Evolutionary conservation across 1,139 yeast species (phyloP).

Genomic region (Pichia sp.): DNA sequence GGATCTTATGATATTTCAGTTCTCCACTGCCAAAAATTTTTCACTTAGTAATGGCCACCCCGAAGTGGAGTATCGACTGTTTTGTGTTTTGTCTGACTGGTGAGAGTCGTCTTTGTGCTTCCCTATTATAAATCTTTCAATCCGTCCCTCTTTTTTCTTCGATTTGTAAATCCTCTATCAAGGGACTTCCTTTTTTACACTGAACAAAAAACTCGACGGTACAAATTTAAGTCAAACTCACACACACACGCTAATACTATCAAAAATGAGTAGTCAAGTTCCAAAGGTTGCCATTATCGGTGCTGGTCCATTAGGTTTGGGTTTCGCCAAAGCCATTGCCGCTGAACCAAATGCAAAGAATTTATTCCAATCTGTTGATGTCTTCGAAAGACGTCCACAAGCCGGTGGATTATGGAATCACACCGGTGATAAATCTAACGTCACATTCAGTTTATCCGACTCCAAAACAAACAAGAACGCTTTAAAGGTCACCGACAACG

Average conservation of each 20-base stretch:
- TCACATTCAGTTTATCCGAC: constrained; percentile 17
- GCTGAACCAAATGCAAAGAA: constrained; percentile 38
- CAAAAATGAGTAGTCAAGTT: constrained; percentile 7
- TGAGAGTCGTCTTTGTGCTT: too few species aligned
- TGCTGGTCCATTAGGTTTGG: constrained; percentile 52
- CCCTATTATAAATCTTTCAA: too few species aligned
- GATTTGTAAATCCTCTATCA: too few species aligned
- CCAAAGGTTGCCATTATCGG: constrained; percentile 44
- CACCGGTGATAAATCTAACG: constrained; percentile 32
- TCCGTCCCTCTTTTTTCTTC: too few species aligned
- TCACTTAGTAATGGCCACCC: not conserved
- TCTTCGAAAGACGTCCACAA: constrained; percentile 42
- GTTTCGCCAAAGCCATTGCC: constrained; percentile 47
- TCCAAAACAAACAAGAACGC: constrained; percentile 15
- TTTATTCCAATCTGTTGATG: constrained; percentile 35
- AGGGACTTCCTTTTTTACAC: too few species aligned
- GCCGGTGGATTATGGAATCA: constrained; percentile 52
- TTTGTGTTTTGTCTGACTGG: too few species aligned
- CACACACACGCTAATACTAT: too few species aligned
- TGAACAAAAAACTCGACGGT: too few species aligned
- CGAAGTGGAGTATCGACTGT: not conserved
- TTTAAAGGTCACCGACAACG: constrained; percentile 34
- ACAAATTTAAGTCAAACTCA: too few species aligned
- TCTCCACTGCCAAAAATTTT: not conserved
- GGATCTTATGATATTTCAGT: not conserved